Conservation (phyloP, 768 basidiomycete species). For the Lentinula sp. region DNA sequence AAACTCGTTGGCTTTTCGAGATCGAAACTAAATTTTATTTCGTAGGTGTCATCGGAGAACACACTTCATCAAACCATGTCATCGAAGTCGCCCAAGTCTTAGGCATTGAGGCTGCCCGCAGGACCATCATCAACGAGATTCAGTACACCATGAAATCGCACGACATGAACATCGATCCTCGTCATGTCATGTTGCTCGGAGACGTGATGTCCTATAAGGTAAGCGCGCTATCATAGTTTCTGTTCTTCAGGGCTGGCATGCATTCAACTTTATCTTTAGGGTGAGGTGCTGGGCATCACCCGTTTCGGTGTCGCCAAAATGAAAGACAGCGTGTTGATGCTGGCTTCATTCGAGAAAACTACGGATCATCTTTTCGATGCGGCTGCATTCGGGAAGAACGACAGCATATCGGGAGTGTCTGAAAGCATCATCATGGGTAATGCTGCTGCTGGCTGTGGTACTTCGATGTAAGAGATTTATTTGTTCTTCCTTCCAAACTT, state of each 20-base stretch:
- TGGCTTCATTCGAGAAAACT: conserved; percentile 99
- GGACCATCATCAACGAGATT: conserved; percentile 94
- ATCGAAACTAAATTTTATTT: neutral
- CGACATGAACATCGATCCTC: conserved; percentile 97
- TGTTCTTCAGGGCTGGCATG: neutral
- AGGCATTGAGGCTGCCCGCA: conserved; percentile 95
- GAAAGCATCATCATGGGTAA: conserved; percentile 99
- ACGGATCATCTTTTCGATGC: conserved; percentile 99
- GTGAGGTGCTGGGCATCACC: conserved; percentile 96
- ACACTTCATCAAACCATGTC: conserved; percentile 94
- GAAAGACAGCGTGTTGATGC: conserved; percentile 99
- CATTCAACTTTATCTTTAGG: conserved; percentile 36
- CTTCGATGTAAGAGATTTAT: conserved; percentile 66
- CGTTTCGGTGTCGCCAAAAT: conserved; percentile 99
- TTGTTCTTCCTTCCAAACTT: conserved; percentile 1
- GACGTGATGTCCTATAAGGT: conserved; percentile 99
- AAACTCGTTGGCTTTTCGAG: neutral
- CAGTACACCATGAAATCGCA: conserved; percentile 96
- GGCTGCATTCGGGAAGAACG: conserved; percentile 91
- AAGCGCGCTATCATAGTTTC: conserved; percentile 4
- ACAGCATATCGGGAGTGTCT: conserved; percentile 92
- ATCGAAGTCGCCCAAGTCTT: conserved; percentile 93
- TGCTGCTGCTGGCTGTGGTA: conserved; percentile 89
- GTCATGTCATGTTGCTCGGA: conserved; percentile 96
- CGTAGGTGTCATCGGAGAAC: conserved; percentile 84